Evolutionary conservation across 176 grass and related monocot species (phyloP).

Genomic region (Eragrostis curvula): DNA sequence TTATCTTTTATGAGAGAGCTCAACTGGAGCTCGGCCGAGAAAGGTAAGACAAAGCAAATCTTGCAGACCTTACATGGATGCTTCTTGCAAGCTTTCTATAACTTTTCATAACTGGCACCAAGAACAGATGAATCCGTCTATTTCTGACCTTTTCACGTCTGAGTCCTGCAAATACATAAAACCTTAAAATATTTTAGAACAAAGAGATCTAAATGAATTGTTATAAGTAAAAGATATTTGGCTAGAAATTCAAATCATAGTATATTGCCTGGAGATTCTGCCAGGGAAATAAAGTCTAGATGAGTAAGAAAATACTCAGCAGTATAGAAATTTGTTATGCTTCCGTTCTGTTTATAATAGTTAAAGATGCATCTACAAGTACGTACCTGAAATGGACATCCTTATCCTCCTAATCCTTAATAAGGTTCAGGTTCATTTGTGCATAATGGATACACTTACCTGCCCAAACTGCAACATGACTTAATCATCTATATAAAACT

Average conservation of each 20-base stretch:
- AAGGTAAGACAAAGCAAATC: constrained; percentile 27
- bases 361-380: constrained; percentile 20
- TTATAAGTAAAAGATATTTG: not conserved
- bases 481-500: constrained; percentile 28
- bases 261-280: not conserved
- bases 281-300: not conserved
- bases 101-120: constrained; percentile 21
- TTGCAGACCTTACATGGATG: not conserved
- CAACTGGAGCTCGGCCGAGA: too few relatives aligned
- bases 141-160: not conserved
- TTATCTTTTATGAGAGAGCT: too few relatives aligned
- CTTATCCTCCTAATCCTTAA: not conserved
- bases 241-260: not conserved
- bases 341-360: not conserved
- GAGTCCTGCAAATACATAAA: not conserved
- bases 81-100: constrained; percentile 5
- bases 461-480: constrained; percentile 28
- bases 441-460: constrained; percentile 15
- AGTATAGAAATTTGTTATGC: not conserved
- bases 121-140: not conserved
- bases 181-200: not conserved
- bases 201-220: not conserved
- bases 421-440: not conserved
- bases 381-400: constrained; percentile 29
- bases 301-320: not conserved